Evolutionary conservation across 345 rosid species (phyloP), one percentile per base, ranked within the genome.

Genomic region (Hypericum perforatum): DNA sequence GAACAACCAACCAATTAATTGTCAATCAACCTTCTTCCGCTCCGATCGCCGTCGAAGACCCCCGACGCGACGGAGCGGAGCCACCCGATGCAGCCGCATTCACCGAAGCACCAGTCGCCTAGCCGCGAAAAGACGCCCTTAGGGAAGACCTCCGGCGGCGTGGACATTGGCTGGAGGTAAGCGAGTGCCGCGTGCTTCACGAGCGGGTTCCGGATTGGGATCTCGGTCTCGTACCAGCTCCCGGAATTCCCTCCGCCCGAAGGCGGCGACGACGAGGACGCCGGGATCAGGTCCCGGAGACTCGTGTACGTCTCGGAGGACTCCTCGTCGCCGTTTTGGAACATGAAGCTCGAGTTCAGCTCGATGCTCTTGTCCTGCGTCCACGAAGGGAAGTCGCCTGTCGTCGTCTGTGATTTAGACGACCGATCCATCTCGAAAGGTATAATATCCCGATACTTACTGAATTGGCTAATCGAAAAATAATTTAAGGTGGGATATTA

Each of bases 111-210:
- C 22, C 52, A 53, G n/a, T 69, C 76, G 43, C 11, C 58, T 11
- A 73, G 7, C 43, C 49, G 59, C 44, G 67, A 66, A 2, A 73
- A 62, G 37, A 71, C 8, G n/a, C 74, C 77, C 48, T 45, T 60
- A 6, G 60, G 68, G 7, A 64, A 74, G 8, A 49, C 54, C 48
- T 55, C 77, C 12, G 73, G 67, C 0, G 77, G 69, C 29, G 53
- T 65, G 37, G 73, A 67, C 81, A 73, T 73, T 41, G 89, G 85
- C 73, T 73, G 85, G 59, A 82, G 62, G 62, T 82, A 79, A 39
- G 89, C 79, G 69, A 67, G 43, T 37, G 85, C 85, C 3, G 85
- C 89, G 3, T 75, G 82, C 71, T 79, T 82, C 15, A 82, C 82
- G 5, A 79, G 74, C 10, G 76, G 81, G 39, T 79, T 79, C 69